Evolutionary conservation across 78 protist species (phyloP), one percentile per base, ranked within the genome.

Genomic region (Andalucia godoyi): DNA sequence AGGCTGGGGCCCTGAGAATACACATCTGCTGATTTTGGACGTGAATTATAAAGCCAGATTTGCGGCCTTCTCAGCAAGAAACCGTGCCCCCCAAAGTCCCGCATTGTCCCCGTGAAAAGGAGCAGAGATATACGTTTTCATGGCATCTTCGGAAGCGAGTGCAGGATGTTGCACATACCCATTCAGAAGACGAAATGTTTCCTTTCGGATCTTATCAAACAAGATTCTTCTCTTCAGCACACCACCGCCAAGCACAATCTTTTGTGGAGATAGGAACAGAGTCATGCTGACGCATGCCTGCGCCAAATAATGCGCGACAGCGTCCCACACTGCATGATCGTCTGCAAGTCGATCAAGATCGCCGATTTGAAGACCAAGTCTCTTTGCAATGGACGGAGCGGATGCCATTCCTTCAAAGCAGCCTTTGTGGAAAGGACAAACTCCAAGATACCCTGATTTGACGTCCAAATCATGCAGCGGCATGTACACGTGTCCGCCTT

Each of bases 191-290:
- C 27, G 27, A 0, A 21, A 27, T 23, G 66, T 29, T 4, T 25
- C 32, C 2, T 18, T 21, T 27, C 88, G 51, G 51, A 84, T 42
- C 38, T 45, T 43, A 33, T 70, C 62, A 27, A 62, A 72, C 39
- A 88, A 75, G 21, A 39, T 59, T 10, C 13, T 10, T 27, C 94
- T 59, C 54, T 78, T 69, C 37, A 84, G 17, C 4, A 88, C 77
- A 17, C 94, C 94, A n/a, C 93, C 93, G n/a, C 76, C 59, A 1
- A 87, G 38, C 5, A 83, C 93, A 30, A 87, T 83, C 27, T 32
- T 29, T 38, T 77, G 67, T 7, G 84, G 81, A 0, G 84, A 58
- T 12, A 62, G 10, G 13, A 54, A 15, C 8, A 80, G 55, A 17
- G 74, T 57, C 30, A 87, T 7, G 25, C 42, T 76, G n/a, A 66